Conservation (phyloP, 1,284 basidiomycete species). For the Pholiota adiposa region DNA sequence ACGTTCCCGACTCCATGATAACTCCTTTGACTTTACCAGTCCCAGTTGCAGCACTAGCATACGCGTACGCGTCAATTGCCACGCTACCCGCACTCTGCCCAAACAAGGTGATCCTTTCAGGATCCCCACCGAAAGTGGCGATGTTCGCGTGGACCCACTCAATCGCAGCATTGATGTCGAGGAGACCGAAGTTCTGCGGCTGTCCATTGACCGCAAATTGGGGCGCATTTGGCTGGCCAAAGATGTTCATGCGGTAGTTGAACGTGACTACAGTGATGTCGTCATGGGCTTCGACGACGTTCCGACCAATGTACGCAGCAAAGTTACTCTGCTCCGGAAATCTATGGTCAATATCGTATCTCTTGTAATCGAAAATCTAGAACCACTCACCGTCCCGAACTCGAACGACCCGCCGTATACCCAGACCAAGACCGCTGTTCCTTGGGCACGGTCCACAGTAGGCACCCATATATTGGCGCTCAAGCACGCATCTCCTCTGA, state of each 20-base stretch:
- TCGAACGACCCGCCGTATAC: slow-evolving; percentile 39
- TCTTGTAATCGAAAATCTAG: background rate
- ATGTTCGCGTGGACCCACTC: slow-evolving; percentile 41
- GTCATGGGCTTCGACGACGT: slow-evolving; percentile 37
- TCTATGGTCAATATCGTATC: background rate
- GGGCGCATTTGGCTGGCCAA: slow-evolving; percentile 39
- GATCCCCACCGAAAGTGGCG: slow-evolving; percentile 40
- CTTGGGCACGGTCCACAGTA: slow-evolving; percentile 32
- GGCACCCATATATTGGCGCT: slow-evolving; percentile 39
- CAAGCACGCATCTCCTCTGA: slow-evolving; percentile 34
- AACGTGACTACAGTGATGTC: slow-evolving; percentile 38
- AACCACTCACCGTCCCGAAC: slow-evolving; percentile 34
- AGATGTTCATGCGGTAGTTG: slow-evolving; percentile 41
- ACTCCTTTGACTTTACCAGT: background rate
- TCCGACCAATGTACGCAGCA: slow-evolving; percentile 31
- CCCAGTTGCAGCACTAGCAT: slow-evolving; percentile 28
- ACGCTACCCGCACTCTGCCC: slow-evolving; percentile 38
- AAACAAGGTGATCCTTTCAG: slow-evolving; percentile 36
- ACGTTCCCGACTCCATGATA: slow-evolving; percentile 13
- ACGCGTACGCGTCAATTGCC: slow-evolving; percentile 35
- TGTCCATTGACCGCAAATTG: slow-evolving; percentile 28
- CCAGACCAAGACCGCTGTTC: slow-evolving; percentile 39
- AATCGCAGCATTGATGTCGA: slow-evolving; percentile 36
- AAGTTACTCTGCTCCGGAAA: slow-evolving; percentile 31
- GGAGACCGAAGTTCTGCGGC: slow-evolving; percentile 37